Evolutionary conservation across 768 basidiomycete species (phyloP), one percentile per base, ranked within the genome.

Genomic region (Lentinula aciculospora): DNA sequence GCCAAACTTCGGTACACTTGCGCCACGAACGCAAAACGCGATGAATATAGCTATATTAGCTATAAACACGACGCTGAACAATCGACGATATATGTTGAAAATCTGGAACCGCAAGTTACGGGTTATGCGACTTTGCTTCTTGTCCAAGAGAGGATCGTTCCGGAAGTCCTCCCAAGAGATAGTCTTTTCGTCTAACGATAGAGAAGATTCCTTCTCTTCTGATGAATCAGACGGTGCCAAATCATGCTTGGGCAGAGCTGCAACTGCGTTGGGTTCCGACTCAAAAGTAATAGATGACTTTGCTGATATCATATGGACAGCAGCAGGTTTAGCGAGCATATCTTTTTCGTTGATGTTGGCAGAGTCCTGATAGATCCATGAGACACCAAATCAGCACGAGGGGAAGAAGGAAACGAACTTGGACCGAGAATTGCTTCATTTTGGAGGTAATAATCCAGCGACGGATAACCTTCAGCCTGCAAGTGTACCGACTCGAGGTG

Each of bases 61-160:
- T 45, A 81, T 61, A 68, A 84, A 81, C 23, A 83, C 79, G 40
- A 84, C 64, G 36, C 79, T 76, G 64, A 86, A 86, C 0, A 86
- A 72, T 31, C 82, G 76, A 39, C 53, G 79, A 65, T 83, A 86
- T 9, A 70, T 65, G 5, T 70, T 66, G 58, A 72, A 75, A 61
- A 82, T 63, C 55, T 73, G 71, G 63, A 74, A 69, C 36, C 75
- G 73, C 13, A 76, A 46, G 63, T 76, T 75, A 49, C 76, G 71
- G 46, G 70, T n/a, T 19, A 62, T 28, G 53, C 68, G 68, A 23
- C 70, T 68, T 31, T 74, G 67, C 21, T 61, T 69, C 65, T 77
- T 76, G 27, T 70, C 69, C 2, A 74, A 74, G 3, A 75, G 59
- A 9, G 54, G 61, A 32, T 72, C 73, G n/a, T 75, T 69, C n/a